Base-by-base conservation (phyloP, 306 rosid species). In the Herpetospermum pedunculosum region DNA sequence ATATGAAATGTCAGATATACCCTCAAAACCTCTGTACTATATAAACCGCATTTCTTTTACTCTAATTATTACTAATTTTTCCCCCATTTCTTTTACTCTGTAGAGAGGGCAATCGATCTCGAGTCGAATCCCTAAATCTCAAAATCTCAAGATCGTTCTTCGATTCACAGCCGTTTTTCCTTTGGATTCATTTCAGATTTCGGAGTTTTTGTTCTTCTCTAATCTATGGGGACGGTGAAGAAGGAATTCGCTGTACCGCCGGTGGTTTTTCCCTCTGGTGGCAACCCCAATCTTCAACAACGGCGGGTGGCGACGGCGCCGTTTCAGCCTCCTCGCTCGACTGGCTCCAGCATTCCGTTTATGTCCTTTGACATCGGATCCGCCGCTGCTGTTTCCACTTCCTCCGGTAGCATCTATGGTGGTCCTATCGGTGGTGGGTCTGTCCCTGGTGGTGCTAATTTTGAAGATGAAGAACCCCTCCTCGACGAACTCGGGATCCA, bases 401-500 rank as follows among this genome's bases (percentile, higher is more conserved):
- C 97, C 16, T 77, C 91, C 23, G 84, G 86, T 8, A 9, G 87
- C 35, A 80, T 87, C 12, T 88, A 85, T 71, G 77, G 89, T 8
- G 96, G 90, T 1, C 84, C 92, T 14, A 76, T 78, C 41, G 80
- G 81, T 53, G 83, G 81, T 4, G 86, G 87, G n/a, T 83, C 84
- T 19, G 79, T 15, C 18, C 81, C 75, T 4, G 86, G 86, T 9
- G 77, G 80, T 30, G 59, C 78, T 15, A 83, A 74, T 71, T 95
- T 95, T 77, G 99, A 95, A 18, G 96, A 92, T 29, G 99, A 95
- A 78, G 99, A 91, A 30, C 96, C 99, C 15, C 92, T 95, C 29
- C 97, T 95, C 26, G 96, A 95, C 73, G 96, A 95, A 79, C 96
- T 95, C 43, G 97, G 99, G 23, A 95, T 95, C 79, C 99, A 95